A percentile compares a stretch with the other conserved stretches of the same genome.
Conservation (phyloP, 306 rosid genomes). For the Phaseolus lunatus region DNA sequence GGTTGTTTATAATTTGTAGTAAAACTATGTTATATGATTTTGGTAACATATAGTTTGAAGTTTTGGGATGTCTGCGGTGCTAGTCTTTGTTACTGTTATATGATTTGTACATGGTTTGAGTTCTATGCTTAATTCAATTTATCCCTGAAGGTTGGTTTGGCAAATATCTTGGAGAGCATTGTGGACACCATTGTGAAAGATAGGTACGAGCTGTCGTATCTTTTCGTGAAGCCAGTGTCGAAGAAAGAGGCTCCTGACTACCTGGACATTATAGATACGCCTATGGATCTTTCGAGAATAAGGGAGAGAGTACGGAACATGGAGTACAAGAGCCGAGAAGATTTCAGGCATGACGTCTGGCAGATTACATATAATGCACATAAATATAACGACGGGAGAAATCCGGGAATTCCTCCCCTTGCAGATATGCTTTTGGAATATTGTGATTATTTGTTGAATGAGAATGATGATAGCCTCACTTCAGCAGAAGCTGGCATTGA, state of each 20-base stretch:
- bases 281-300: conserved; percentile 91
- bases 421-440: conserved; percentile 90
- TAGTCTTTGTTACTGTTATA: neutral
- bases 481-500: conserved; percentile 95
- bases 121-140: conserved; percentile 22
- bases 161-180: conserved; percentile 93
- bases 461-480: conserved; percentile 78
- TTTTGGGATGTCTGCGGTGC: conserved; percentile 18
- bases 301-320: conserved; percentile 83
- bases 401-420: conserved; percentile 93
- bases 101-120: conserved; percentile 33
- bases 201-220: conserved; percentile 65
- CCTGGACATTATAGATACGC: conserved; percentile 74
- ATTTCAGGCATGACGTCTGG: conserved; percentile 84
- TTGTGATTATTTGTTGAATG: conserved; percentile 82
- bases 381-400: conserved; percentile 78
- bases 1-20: no score
- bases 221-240: conserved; percentile 87
- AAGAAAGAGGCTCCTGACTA: conserved; percentile 96
- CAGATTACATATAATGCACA: conserved; percentile 91
- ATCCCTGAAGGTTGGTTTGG: conserved; percentile 82
- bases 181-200: conserved; percentile 76
- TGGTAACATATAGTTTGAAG: neutral
- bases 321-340: conserved; percentile 93
- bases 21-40: conserved; percentile 19